Evolutionary conservation across 345 rosid genomes (phyloP).

Genomic region (Rhodomyrtus tomentosa): DNA sequence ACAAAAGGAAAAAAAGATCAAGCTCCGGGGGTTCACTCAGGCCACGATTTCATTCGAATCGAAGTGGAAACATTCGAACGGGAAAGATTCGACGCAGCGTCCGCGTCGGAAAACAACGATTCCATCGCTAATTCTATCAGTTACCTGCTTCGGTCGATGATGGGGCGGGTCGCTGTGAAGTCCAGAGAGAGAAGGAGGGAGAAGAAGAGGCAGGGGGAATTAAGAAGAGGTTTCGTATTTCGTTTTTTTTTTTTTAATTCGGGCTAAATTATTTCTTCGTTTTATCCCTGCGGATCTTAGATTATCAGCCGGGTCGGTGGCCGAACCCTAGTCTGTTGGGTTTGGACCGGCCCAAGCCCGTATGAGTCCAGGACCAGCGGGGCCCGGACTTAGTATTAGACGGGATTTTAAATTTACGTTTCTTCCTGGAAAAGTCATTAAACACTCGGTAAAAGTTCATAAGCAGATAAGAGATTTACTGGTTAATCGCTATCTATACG

Average conservation of each 20-base stretch:
- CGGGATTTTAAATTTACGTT: neutral
- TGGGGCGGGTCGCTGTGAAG: neutral
- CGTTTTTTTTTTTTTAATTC: neutral
- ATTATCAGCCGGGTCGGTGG: neutral
- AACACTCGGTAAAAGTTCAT: neutral
- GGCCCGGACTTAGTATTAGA: neutral
- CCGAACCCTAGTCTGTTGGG: neutral
- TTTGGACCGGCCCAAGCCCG: neutral
- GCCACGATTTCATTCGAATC: too few species aligned
- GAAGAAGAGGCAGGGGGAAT: neutral
- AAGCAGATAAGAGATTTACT: neutral
- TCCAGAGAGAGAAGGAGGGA: neutral
- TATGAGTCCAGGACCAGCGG: neutral
- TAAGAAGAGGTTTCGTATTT: neutral
- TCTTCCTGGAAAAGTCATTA: neutral
- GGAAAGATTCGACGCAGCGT: too few species aligned
- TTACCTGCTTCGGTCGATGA: neutral
- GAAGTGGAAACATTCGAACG: too few species aligned
- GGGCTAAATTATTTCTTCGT: neutral
- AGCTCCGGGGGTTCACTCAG: neutral
- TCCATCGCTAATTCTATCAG: neutral
- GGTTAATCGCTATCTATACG: neutral
- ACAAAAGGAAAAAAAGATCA: neutral
- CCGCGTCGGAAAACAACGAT: too few species aligned
- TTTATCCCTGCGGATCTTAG: neutral